Conservation (phyloP, 176 grass and related monocot species). For the Carex kokanica region DNA sequence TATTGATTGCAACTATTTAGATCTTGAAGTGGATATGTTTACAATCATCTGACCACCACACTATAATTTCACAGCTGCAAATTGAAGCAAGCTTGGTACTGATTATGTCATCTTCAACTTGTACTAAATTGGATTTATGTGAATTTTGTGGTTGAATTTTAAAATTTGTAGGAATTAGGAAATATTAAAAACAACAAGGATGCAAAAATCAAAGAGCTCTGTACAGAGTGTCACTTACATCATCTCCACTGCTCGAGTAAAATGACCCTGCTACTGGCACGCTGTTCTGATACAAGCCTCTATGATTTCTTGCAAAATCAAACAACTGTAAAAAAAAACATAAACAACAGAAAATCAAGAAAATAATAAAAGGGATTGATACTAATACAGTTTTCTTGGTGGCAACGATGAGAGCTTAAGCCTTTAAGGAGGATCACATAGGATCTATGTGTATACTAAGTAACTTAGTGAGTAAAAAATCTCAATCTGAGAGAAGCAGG, state of each 20-base stretch:
- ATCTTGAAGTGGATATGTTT: not conserved
- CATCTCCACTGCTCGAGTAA: slow-evolving; percentile 64
- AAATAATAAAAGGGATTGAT: not conserved
- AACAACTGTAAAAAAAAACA: slow-evolving; percentile 46
- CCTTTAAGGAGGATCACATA: not conserved
- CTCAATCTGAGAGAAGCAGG: not conserved
- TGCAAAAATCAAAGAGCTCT: not conserved
- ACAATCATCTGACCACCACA: not conserved
- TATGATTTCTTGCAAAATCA: slow-evolving; percentile 51
- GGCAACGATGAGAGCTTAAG: not conserved
- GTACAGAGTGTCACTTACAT: slow-evolving; percentile 32
- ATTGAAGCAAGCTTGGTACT: not conserved
- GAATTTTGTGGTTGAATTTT: not conserved
- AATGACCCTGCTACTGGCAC: slow-evolving; percentile 35
- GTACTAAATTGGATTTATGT: not conserved
- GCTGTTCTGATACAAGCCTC: slow-evolving; percentile 62
- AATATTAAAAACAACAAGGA: not conserved
- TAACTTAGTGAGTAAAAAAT: too few species aligned
- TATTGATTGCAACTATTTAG: not conserved
- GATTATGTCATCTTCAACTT: not conserved
- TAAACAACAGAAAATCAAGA: not conserved
- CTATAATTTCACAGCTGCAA: not conserved
- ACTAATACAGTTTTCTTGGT: not conserved
- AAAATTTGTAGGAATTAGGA: not conserved
- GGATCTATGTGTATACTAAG: not conserved